Evolutionary conservation across 768 basidiomycete genomes (phyloP), one percentile per base, ranked within the genome.

Genomic region (Hygrocybe coccinea): DNA sequence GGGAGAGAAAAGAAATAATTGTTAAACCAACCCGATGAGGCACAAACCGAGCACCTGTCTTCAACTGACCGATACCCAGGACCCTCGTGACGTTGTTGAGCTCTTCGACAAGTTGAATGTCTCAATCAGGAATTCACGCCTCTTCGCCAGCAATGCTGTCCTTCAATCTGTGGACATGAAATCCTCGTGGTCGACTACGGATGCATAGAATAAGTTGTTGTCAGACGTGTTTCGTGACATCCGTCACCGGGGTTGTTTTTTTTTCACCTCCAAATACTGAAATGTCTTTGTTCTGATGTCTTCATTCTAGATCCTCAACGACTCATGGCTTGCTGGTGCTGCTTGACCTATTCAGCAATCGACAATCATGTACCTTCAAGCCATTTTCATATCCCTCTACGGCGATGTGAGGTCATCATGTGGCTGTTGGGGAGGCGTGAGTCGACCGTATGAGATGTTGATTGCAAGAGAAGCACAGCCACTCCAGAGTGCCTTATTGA

Each of bases 281-380:
- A 22, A 22, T 19, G 21, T 12, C 22, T 2, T 21, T 24, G 34
- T 37, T 34, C 50, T 36, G 14, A 36, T 11, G n/a, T 51, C 25
- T 33, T 51, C 29, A 14, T 17, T 17, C n/a, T 24, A 52, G 51
- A 52, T 25, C n/a, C n/a, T 15, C 51, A 52, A 24, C 51, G 51
- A 12, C 34, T 52, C 24, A 10, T 35, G 3, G 51, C 51, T 41
- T 35, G 21, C 41, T 52, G 51, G 51, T 35, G 51, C 34, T 52
- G 51, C 24, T 52, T 36, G 51, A 52, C 51, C 15, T 52, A 52
- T 43, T 17, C 35, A 17, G 35, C 51, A 38, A 37, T 52, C 34
- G 51, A 52, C 37, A 21, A 24, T 37, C 35, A 25, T 24, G n/a
- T 22, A 10, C 39, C 51, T 29, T 36, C 51, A n/a, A 24, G 17